These are phyloP conservation scores for Dactylellina haptotyla DNA, from an alignment of 2,329 filamentous ascomycete genomes.

Conservation along the genomic window DNA sequence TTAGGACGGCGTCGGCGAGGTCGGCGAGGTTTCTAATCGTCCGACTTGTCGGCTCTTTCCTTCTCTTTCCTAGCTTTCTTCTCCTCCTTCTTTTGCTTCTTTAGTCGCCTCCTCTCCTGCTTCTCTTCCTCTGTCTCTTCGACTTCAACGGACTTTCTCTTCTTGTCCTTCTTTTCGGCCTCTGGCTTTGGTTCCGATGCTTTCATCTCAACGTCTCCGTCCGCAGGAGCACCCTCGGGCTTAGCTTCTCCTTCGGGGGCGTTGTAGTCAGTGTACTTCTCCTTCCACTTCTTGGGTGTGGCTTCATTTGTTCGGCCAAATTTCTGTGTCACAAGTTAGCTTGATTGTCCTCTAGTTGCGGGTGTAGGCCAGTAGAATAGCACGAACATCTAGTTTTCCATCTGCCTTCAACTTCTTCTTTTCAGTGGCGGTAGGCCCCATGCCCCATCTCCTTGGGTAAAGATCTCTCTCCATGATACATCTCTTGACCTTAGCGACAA, in stretches of 20 bases:
- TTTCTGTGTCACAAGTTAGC: conserved; percentile 71
- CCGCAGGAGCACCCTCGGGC: conserved; percentile 64
- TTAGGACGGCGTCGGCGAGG: neutral
- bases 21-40: neutral
- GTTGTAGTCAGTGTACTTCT: conserved; percentile 90
- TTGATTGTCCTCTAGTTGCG: neutral
- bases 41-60: conserved; percentile 64
- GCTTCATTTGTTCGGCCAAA: conserved; percentile 90
- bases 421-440: conserved; percentile 90
- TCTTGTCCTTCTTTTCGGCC: conserved; percentile 68
- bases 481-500: conserved; percentile 98
- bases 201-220: conserved; percentile 62
- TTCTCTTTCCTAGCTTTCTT: conserved; percentile 78
- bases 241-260: conserved; percentile 65
- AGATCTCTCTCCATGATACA: conserved; percentile 99
- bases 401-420: conserved; percentile 99
- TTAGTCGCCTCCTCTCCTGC: conserved; percentile 70
- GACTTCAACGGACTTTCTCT: conserved; percentile 67
- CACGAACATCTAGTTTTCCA: conserved; percentile 85
- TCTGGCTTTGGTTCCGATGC: conserved; percentile 60
- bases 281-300: conserved; percentile 92
- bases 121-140: conserved; percentile 67
- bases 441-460: conserved; percentile 95
- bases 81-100: conserved; percentile 85
- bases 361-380: neutral